Percentiles rank a stretch among this genome's conserved stretches.
Conservation (phyloP, 345 rosid species). For the Firmiana major region DNA sequence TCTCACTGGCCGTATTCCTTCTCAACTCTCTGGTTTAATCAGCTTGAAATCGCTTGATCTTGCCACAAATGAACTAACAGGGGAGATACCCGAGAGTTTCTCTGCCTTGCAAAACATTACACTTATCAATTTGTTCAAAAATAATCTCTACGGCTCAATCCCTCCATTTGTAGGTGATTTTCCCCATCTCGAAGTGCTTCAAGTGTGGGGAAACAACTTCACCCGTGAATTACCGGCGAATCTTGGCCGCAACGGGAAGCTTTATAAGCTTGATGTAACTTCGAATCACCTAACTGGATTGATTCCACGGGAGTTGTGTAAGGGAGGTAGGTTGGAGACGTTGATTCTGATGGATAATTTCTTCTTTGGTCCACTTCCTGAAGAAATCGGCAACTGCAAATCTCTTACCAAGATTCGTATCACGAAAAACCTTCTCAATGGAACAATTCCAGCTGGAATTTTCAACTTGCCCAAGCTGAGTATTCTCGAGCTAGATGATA, state of each 20-base stretch:
- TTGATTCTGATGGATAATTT: conserved; percentile 64
- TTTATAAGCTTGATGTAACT: conserved; percentile 54
- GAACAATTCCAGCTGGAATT: conserved; percentile 66
- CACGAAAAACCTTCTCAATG: conserved; percentile 50
- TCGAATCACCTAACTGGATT: conserved; percentile 67
- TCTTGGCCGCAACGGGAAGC: conserved; percentile 66
- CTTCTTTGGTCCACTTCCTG: conserved; percentile 70
- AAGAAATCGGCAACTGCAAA: conserved; percentile 62
- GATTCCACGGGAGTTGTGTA: conserved; percentile 66
- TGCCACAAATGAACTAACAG: conserved; percentile 55
- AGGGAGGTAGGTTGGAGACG: conserved; percentile 43
- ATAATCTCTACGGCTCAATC: conserved; percentile 55
- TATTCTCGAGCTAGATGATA: conserved; percentile 53
- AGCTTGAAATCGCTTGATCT: conserved; percentile 73
- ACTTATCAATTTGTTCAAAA: conserved; percentile 58
- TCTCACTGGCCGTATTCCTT: conserved; percentile 65
- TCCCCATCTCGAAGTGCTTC: conserved; percentile 60
- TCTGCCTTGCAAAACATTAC: conserved; percentile 40
- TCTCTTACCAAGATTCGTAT: conserved; percentile 52
- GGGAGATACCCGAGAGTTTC: conserved; percentile 71
- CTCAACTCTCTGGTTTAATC: conserved; percentile 57
- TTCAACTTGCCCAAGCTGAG: conserved; percentile 45
- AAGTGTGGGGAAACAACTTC: conserved; percentile 79
- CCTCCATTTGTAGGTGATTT: conserved; percentile 65
- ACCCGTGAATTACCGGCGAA: conserved; percentile 54